Conservation (phyloP, 2,329 filamentous ascomycete genomes). For the Ceratocystis variospora region DNA sequence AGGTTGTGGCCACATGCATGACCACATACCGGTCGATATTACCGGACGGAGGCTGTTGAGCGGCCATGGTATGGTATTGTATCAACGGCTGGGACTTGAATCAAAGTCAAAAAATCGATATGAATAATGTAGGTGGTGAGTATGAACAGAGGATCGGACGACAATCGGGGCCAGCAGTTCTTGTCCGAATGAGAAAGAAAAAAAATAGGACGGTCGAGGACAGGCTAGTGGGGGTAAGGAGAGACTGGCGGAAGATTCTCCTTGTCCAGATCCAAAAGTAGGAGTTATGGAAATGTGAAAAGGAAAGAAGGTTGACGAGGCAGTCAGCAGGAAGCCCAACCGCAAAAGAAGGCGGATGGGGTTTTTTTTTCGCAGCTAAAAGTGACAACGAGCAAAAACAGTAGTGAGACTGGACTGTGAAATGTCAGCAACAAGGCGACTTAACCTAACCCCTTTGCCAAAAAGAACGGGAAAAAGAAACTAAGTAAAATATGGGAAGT, state of each 20-base stretch:
- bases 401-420: slow-evolving; percentile 6
- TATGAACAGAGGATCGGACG: neutral
- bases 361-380: slow-evolving; percentile 7
- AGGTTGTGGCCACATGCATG: slow-evolving; percentile 96
- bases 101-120: neutral
- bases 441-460: slow-evolving; percentile 2
- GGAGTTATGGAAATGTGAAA: neutral
- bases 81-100: neutral
- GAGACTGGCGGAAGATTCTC: neutral
- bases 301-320: neutral
- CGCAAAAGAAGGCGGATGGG: slow-evolving; percentile 6
- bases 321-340: slow-evolving; percentile 3
- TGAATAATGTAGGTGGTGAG: neutral
- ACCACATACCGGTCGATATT: slow-evolving; percentile 93
- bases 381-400: slow-evolving; percentile 2
- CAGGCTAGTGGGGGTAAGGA: neutral
- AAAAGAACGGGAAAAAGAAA: neutral
- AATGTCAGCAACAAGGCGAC: slow-evolving; percentile 4
- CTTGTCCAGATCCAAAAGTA: neutral
- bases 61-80: slow-evolving; percentile 25
- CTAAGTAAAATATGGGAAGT: neutral
- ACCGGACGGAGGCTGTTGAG: slow-evolving; percentile 38
- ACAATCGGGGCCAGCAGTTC: neutral
- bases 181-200: neutral
- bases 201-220: slow-evolving; percentile 2